Evolutionary conservation across 2,329 filamentous ascomycete species (phyloP).

Genomic region (Aaosphaeria pasadenensis): DNA sequence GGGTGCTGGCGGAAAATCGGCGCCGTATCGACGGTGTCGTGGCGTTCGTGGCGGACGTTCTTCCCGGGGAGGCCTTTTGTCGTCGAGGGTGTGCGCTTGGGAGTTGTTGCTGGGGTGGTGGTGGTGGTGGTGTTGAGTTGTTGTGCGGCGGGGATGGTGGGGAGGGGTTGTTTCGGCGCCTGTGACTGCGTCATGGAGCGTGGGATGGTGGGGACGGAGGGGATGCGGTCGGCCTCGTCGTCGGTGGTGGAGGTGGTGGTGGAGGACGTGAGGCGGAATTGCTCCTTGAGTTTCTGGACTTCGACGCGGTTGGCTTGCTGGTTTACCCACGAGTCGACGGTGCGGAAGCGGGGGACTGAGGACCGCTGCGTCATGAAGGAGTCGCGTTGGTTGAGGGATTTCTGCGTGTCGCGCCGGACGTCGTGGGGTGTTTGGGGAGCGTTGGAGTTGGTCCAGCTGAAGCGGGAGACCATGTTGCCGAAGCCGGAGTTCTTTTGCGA

Average conservation of each 20-base stretch:
- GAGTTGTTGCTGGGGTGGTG: neutral
- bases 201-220: slow-evolving; percentile 29
- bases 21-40: slow-evolving; percentile 32
- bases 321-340: slow-evolving; percentile 41
- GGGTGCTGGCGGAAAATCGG: slow-evolving; percentile 40
- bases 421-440: slow-evolving; percentile 39
- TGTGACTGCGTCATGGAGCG: slow-evolving; percentile 7
- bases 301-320: slow-evolving; percentile 38
- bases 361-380: slow-evolving; percentile 35
- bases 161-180: slow-evolving; percentile 1
- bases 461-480: slow-evolving; percentile 28
- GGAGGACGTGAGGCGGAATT: slow-evolving; percentile 29
- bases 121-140: neutral
- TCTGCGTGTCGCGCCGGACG: slow-evolving; percentile 22
- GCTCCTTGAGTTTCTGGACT: slow-evolving; percentile 32
- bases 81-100: slow-evolving; percentile 6
- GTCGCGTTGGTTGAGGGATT: slow-evolving; percentile 24
- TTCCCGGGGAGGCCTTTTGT: slow-evolving; percentile 25
- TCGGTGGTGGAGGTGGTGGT: slow-evolving; percentile 22
- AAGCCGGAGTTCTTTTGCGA: slow-evolving; percentile 8
- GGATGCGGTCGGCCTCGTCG: slow-evolving; percentile 16
- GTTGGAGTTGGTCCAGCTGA: slow-evolving; percentile 42
- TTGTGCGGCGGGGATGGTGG: neutral
- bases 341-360: slow-evolving; percentile 38
- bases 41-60: slow-evolving; percentile 30